phyloP scores from a whole-genome alignment of 2,329 filamentous ascomycete genomes.

The Claviceps maximensis region DNA sequence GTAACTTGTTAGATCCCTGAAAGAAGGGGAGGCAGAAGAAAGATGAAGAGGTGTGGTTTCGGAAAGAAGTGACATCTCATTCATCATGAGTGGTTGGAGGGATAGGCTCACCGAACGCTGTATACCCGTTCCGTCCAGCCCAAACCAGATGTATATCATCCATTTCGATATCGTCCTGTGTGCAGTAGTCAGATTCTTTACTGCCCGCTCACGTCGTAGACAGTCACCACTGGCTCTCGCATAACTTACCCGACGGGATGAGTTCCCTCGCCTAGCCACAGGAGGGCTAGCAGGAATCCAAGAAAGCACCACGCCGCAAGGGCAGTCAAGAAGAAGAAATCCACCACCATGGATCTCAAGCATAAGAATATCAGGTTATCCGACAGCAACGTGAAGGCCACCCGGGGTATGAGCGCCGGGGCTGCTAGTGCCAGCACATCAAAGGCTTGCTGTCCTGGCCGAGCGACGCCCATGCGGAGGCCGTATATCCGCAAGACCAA shows the following conservation, averaged over 20 bases:
- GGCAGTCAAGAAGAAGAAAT: slow-evolving; percentile 66
- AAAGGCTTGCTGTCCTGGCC: slow-evolving; percentile 51
- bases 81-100: background rate
- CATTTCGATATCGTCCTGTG: slow-evolving; percentile 64
- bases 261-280: slow-evolving; percentile 58
- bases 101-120: slow-evolving; percentile 33
- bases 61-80: background rate
- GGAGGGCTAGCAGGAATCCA: slow-evolving; percentile 66
- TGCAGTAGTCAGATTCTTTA: background rate
- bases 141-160: slow-evolving; percentile 93
- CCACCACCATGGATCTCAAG: slow-evolving; percentile 70
- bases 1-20: background rate
- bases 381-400: slow-evolving; percentile 72
- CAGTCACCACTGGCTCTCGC: background rate
- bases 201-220: background rate
- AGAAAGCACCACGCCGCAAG: slow-evolving; percentile 73
- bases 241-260: slow-evolving; percentile 42
- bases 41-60: too few relatives aligned
- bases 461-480: slow-evolving; percentile 34
- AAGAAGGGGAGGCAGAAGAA: background rate
- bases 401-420: slow-evolving; percentile 61
- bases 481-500: slow-evolving; percentile 55
- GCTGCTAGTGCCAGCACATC: slow-evolving; percentile 71
- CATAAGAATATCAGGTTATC: slow-evolving; percentile 78
- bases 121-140: slow-evolving; percentile 59